Evolutionary conservation across 306 rosid genomes (phyloP).

Genomic region (Cucumis sativus): DNA sequence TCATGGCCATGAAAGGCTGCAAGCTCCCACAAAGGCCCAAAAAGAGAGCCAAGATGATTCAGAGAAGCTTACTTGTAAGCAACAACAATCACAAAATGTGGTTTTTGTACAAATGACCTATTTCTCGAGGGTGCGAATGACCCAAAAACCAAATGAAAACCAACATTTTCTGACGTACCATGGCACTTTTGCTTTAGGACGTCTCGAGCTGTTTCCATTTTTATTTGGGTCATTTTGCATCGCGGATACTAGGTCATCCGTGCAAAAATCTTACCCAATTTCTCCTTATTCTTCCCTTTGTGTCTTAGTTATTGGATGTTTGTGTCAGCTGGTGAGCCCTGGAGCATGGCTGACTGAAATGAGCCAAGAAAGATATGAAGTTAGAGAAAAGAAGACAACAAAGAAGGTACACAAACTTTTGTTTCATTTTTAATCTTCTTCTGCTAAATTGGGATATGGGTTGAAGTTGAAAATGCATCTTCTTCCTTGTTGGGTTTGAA

Average conservation of each 20-base stretch:
- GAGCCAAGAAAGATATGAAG: slow-evolving; percentile 89
- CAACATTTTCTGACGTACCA: too few relatives aligned
- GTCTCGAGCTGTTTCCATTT: too few relatives aligned
- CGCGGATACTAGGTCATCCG: too few relatives aligned
- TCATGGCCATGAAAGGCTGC: slow-evolving; percentile 77
- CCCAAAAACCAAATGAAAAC: too few relatives aligned
- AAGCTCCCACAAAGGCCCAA: slow-evolving; percentile 76
- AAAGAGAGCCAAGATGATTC: slow-evolving; percentile 67
- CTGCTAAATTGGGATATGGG: not conserved
- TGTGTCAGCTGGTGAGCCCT: slow-evolving; percentile 64
- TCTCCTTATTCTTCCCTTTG: not conserved
- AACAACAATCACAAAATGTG: not conserved
- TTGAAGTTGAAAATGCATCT: not conserved
- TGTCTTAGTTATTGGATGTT: not conserved
- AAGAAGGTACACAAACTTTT: slow-evolving; percentile 38
- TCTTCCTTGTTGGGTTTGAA: not conserved
- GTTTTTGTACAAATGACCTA: too few relatives aligned
- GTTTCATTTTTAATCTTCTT: not conserved
- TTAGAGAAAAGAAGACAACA: slow-evolving; percentile 70
- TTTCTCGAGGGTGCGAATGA: too few relatives aligned
- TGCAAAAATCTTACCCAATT: not conserved
- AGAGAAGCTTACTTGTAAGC: slow-evolving; percentile 65
- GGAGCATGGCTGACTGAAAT: slow-evolving; percentile 85
- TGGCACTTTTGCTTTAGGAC: too few relatives aligned
- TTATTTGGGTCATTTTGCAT: too few relatives aligned